These are phyloP conservation scores for Mucor irregularis DNA, from an alignment of 371 early-diverging fungal species.

Conservation along the genomic window DNA sequence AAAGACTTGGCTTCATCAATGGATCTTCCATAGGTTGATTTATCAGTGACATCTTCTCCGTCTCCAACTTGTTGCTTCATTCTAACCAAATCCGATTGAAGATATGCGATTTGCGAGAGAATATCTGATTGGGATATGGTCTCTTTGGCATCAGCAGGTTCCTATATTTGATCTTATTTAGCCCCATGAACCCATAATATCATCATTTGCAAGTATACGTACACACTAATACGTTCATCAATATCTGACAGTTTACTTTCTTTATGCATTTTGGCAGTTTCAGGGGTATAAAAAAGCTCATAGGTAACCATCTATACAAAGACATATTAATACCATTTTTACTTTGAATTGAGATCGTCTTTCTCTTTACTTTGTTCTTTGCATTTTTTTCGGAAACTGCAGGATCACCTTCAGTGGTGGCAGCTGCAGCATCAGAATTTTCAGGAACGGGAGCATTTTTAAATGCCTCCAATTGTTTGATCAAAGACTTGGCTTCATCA, in stretches of 20 bases:
- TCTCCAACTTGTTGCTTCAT: slow-evolving; percentile 52
- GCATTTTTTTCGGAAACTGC: slow-evolving; percentile 25
- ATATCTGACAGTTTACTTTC: slow-evolving; percentile 67
- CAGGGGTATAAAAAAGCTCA: slow-evolving; percentile 77
- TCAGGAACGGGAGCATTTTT: slow-evolving; percentile 43
- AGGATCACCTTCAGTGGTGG: slow-evolving; percentile 19
- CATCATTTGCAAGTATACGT: no score
- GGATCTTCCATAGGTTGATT: slow-evolving; percentile 32
- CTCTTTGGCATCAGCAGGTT: slow-evolving; percentile 23
- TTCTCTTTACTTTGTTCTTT: slow-evolving; percentile 49
- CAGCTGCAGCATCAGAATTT: neutral
- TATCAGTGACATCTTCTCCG: slow-evolving; percentile 18
- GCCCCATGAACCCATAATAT: no score
- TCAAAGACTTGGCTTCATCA: slow-evolving; percentile 61
- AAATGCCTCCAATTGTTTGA: slow-evolving; percentile 68
- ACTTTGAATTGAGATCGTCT: no score
- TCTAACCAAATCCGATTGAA: slow-evolving; percentile 69
- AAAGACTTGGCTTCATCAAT: slow-evolving; percentile 61
- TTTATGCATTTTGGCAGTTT: slow-evolving; percentile 57
- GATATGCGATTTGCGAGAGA: slow-evolving; percentile 62
- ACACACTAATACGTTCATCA: slow-evolving; percentile 83
- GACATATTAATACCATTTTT: no score
- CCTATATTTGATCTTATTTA: no score
- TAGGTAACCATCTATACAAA: slow-evolving; percentile 74
- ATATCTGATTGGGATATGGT: slow-evolving; percentile 56